phyloP scores from a whole-genome alignment of 805 yeast species.

The Wickerhamiella sergipiensis region DNA sequence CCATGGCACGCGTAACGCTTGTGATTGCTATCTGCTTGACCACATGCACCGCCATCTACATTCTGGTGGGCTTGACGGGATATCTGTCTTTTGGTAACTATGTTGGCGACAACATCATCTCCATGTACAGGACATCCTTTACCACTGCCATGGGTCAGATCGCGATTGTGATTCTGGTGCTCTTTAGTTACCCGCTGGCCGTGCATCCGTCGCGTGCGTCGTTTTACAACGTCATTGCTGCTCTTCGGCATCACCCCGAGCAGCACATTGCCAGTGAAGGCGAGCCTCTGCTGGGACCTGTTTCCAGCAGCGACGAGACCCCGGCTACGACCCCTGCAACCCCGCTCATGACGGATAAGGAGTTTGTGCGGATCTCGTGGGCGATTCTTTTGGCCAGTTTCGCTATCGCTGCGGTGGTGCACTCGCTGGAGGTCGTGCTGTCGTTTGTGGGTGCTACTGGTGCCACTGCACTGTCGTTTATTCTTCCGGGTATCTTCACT shows the following conservation, averaged over 20 bases:
- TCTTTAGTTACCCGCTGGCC: slow-evolving; percentile 78
- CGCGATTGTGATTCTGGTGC: slow-evolving; percentile 67
- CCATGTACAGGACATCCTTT: slow-evolving; percentile 51
- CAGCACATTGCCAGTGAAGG: not conserved
- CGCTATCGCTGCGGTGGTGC: slow-evolving; percentile 47
- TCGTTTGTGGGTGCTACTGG: slow-evolving; percentile 91
- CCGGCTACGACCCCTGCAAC: not conserved
- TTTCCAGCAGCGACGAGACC: not conserved
- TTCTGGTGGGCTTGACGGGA: slow-evolving; percentile 67
- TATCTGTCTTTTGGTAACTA: slow-evolving; percentile 76
- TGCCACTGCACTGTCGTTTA: slow-evolving; percentile 81
- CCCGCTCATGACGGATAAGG: slow-evolving; percentile 2
- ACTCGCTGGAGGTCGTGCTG: slow-evolving; percentile 65
- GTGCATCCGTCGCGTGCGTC: slow-evolving; percentile 84
- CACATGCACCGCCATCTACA: slow-evolving; percentile 47
- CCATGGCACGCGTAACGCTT: slow-evolving; percentile 32
- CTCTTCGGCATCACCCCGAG: not conserved
- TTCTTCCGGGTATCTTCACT: slow-evolving; percentile 79
- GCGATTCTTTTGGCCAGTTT: slow-evolving; percentile 41
- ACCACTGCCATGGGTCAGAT: slow-evolving; percentile 69
- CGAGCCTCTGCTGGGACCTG: slow-evolving; percentile 7
- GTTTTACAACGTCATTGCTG: slow-evolving; percentile 47
- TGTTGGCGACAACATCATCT: slow-evolving; percentile 67
- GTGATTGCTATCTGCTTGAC: slow-evolving; percentile 43
- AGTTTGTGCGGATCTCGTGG: slow-evolving; percentile 30